Base-by-base conservation (phyloP, 345 rosid genomes). In the Populus alba region DNA sequence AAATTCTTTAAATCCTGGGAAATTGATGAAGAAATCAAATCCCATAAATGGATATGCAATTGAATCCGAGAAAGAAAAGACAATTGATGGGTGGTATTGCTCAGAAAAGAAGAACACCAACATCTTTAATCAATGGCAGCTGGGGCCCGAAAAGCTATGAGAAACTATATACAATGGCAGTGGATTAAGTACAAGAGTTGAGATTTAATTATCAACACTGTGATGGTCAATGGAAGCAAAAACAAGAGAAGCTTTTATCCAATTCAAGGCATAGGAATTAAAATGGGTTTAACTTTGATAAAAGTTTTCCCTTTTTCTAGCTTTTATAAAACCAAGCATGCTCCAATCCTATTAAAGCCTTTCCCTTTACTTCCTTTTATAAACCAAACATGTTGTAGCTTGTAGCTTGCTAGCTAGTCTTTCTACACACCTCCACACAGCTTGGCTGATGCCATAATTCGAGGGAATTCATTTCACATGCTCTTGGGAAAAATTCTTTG, bases 141-240 rank as follows among this genome's bases (percentile, higher is more conserved):
- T 70, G 85, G 87, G 87, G 18, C 84, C 88, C 72, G n/a, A 51
- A 79, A 53, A 37, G 25, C 55, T 15, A 51, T 16, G 16, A 67
- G 6, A 15, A 77, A 38, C 51, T 33, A 43, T 33, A 43, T 17
- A 41, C 8, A 77, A 75, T 55, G 66, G 66, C 31, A 66, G 17
- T 72, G 70, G 78, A 73, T 68, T 71, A 53, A 66, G 77, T 65
- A 78, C 67, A 68, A 76, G 62, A 49, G 75, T 77, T 82, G 77
- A 83, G 81, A 68, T 66, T 78, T 68, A 76, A 70, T 27, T 1
- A 55, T 23, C 45, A 66, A 66, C 78, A 87, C 90, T 84, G 89
- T 89, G 80, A 81, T 78, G 35, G 89, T 89, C 92, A 89, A 87
- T 70, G 85, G 77, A 72, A 78, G 62, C 78, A 76, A 84, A 81